Conservation (phyloP, 345 rosid species). For the Xanthoceras sorbifolium region DNA sequence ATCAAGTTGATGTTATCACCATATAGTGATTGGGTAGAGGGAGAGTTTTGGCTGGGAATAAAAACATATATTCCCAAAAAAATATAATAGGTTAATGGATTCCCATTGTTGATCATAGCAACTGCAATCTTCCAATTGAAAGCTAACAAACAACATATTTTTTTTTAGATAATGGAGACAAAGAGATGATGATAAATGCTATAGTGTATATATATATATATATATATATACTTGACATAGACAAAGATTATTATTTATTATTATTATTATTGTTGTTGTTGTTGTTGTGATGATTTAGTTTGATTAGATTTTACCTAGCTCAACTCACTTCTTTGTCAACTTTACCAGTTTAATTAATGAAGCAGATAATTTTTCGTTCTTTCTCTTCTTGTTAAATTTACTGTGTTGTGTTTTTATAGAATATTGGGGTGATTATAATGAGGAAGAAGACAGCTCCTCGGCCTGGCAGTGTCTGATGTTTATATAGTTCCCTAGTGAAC, state of each 20-base stretch:
- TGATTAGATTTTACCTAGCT: slow-evolving; percentile 26
- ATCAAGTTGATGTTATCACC: slow-evolving; percentile 25
- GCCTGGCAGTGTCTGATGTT: background rate
- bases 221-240: slow-evolving; percentile 15
- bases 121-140: slow-evolving; percentile 29
- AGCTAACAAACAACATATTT: slow-evolving; percentile 37
- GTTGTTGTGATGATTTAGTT: background rate
- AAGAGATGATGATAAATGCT: slow-evolving; percentile 37
- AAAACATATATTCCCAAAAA: slow-evolving; percentile 36
- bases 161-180: slow-evolving; percentile 34
- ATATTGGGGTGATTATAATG: background rate
- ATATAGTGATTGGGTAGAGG: slow-evolving; percentile 7
- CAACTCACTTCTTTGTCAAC: slow-evolving; percentile 17
- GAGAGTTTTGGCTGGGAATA: slow-evolving; percentile 26
- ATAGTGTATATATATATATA: too few relatives aligned
- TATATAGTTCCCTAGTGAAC: background rate
- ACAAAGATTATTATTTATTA: slow-evolving; percentile 13
- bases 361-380: background rate
- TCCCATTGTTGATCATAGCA: slow-evolving; percentile 29
- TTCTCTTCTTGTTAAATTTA: background rate
- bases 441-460: background rate
- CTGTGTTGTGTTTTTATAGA: background rate
- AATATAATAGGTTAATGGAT: slow-evolving; percentile 21
- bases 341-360: background rate
- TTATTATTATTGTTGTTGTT: background rate